Base-by-base conservation (phyloP, 495 filamentous ascomycete species). In the Trichoderma virens region DNA sequence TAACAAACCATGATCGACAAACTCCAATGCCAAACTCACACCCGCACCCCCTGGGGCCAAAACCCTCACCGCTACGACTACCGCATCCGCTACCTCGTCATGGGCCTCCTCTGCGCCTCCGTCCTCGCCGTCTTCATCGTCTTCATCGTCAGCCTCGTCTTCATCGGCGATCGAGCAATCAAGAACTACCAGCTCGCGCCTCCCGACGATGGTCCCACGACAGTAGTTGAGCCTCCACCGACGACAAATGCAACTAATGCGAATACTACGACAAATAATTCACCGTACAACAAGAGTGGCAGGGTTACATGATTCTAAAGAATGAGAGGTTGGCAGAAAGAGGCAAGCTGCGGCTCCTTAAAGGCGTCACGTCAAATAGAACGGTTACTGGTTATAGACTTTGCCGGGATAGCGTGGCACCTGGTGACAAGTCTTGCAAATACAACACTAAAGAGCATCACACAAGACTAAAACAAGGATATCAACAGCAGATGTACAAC, bases 91-190 rank as follows among this genome's bases (percentile, higher is more conserved):
- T 56, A 56, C 51, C 25, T 56, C 7, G 25, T 18, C 23, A 56
- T 56, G 23, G 51, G 51, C 51, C 51, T 56, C 51, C 51, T 56
- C 51, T 56, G 51, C 8, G 25, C 25, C 51, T 30, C 8, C 51
- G 51, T 56, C 25, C 51, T 56, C 25, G 25, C 51, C 25, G 25
- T 56, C 51, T 56, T 47, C 51, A 56, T 30, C 25, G 25, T 56
- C 51, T 56, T 47, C 51, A 56, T 30, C 51, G 51, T 56, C 51
- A 56, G 51, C 25, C 51, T 56, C 25, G 25, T 56, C 51, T 14
- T 56, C 3, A 5, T 56, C 51, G 51, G 51, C 51, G 25, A 56
- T 11, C 25, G 7, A 1, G 51, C 51, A 20, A 7, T 56, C 51
- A 56, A 30, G 25, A 56, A 27, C 51, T 56, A 56, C 27, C 25